phyloP scores from a whole-genome alignment of 495 filamentous ascomycete genomes.

The Platismatia glauca region DNA sequence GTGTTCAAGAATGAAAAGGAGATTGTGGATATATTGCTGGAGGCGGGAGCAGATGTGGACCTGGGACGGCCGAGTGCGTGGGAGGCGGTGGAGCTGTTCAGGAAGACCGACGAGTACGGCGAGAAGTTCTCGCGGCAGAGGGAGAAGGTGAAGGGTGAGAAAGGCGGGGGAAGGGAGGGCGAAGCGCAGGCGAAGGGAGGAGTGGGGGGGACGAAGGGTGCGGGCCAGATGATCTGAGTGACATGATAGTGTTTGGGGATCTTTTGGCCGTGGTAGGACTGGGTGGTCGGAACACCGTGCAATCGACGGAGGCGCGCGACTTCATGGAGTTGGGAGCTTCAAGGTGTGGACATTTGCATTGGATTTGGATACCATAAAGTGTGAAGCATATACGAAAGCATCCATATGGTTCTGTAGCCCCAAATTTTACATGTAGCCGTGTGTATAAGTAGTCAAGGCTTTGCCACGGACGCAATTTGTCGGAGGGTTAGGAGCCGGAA shows the following conservation, averaged over 20 bases:
- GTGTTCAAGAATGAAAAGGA: conserved; percentile 47
- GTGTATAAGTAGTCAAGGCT: not conserved
- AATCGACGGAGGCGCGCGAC: not conserved
- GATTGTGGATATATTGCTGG: conserved; percentile 28
- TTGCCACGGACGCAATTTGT: not conserved
- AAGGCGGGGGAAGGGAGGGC: not conserved
- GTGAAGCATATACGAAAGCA: not conserved
- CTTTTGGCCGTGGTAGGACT: not conserved
- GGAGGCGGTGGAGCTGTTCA: conserved; percentile 41
- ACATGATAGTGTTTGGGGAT: not conserved
- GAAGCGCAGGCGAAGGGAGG: conserved; percentile 4
- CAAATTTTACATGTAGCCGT: not conserved
- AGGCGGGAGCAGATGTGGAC: conserved; percentile 43
- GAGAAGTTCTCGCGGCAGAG: conserved; percentile 33
- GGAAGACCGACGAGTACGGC: conserved; percentile 40
- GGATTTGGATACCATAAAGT: not conserved
- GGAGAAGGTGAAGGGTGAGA: conserved; percentile 4
- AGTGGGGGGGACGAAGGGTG: conserved; percentile 16
- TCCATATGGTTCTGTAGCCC: not conserved
- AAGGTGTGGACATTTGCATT: not conserved
- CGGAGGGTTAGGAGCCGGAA: not conserved
- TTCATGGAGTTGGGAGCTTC: not conserved
- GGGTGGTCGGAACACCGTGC: not conserved
- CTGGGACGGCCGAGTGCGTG: conserved; percentile 40
- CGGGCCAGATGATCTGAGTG: conserved; percentile 3